A percentile compares a stretch with the other conserved stretches of the same genome.
phyloP scores from a whole-genome alignment of 768 basidiomycete genomes.

The Cystobasidium ongulense region DNA sequence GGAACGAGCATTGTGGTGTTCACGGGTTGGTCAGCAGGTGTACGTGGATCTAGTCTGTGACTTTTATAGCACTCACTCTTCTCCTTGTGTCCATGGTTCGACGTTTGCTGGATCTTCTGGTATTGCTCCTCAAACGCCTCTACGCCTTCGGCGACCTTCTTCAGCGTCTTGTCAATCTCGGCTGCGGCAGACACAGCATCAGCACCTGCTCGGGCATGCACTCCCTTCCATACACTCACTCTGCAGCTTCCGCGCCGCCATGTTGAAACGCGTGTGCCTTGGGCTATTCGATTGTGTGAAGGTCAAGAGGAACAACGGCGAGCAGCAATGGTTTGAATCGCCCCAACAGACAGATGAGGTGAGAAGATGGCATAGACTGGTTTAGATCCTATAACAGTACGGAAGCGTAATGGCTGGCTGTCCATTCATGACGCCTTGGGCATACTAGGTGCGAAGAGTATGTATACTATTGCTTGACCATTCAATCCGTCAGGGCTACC shows the following conservation, averaged over 20 bases:
- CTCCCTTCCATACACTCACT: slow-evolving; percentile 1
- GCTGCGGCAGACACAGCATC: slow-evolving; percentile 51
- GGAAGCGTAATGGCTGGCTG: too few relatives aligned
- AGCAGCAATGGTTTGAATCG: background rate
- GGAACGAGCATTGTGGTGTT: slow-evolving; percentile 68
- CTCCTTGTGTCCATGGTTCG: slow-evolving; percentile 96
- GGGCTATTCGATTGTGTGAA: background rate
- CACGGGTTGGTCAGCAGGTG: slow-evolving; percentile 60
- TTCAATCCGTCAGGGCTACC: too few relatives aligned
- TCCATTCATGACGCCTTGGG: too few relatives aligned
- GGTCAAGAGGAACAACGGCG: background rate
- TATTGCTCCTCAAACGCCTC: slow-evolving; percentile 75
- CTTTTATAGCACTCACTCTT: slow-evolving; percentile 53
- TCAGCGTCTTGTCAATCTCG: slow-evolving; percentile 96
- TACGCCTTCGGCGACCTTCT: slow-evolving; percentile 92
- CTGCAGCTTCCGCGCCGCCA: slow-evolving; percentile 35
- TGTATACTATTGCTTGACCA: too few relatives aligned
- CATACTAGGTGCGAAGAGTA: too few relatives aligned
- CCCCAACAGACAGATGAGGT: too few relatives aligned
- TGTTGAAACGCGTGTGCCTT: slow-evolving; percentile 8
- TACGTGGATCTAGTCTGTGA: background rate
- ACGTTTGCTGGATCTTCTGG: slow-evolving; percentile 93
- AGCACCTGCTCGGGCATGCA: background rate
- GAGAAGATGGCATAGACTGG: too few relatives aligned
- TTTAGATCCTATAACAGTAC: too few relatives aligned